Conservation (phyloP, 345 rosid genomes). For the Limnanthes douglasii region DNA sequence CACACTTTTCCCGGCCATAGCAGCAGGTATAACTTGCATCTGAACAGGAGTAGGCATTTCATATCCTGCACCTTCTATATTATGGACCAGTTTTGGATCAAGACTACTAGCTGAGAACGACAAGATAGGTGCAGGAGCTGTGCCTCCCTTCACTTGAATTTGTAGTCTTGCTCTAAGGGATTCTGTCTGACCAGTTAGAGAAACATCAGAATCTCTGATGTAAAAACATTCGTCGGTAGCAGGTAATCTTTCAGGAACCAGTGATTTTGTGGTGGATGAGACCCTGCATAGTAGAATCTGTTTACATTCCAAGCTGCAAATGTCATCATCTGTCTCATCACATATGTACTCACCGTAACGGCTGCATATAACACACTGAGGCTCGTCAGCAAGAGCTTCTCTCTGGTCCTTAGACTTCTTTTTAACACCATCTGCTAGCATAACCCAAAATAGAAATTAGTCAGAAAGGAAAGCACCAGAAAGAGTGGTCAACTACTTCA, state of each 20-base stretch:
- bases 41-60: conserved; percentile 71
- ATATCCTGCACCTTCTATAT: conserved; percentile 61
- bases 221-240: conserved; percentile 73
- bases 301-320: conserved; percentile 90
- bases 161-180: conserved; percentile 55
- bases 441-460: no score
- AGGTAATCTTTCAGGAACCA: conserved; percentile 20
- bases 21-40: conserved; percentile 84
- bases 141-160: conserved; percentile 45
- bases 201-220: conserved; percentile 28
- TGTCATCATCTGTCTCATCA: conserved; percentile 70
- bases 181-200: conserved; percentile 20
- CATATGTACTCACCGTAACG: conserved; percentile 90
- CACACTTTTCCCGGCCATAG: conserved; percentile 44
- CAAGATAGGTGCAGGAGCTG: conserved; percentile 40
- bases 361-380: conserved; percentile 57
- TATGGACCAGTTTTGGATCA: conserved; percentile 47
- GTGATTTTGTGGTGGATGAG: conserved; percentile 7
- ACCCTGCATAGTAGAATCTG: conserved; percentile 22
- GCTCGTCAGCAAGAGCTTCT: conserved; percentile 51
- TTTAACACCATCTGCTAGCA: conserved; percentile 38
- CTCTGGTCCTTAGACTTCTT: conserved; percentile 54
- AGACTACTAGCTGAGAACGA: no score
- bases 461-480: no score
- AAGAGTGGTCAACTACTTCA: no score